phyloP scores from a whole-genome alignment of 1,284 basidiomycete species.

The Flammula alnicola region DNA sequence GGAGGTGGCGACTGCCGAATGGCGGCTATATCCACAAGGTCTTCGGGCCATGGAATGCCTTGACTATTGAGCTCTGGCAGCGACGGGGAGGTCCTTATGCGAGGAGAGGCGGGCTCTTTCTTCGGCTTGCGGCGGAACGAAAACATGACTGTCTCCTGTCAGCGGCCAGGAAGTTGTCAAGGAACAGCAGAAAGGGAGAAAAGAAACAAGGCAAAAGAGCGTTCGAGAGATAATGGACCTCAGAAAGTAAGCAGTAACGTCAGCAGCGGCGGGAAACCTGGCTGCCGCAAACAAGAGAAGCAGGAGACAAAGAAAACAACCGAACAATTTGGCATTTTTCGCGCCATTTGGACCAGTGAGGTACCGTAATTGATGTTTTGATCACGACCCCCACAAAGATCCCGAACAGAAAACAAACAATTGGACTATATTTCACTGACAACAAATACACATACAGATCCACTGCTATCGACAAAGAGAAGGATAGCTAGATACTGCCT shows the following conservation, averaged over 20 bases:
- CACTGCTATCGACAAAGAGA: constrained; percentile 30
- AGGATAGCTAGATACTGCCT: constrained; percentile 32
- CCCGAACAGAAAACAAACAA: constrained; percentile 16
- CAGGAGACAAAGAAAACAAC: constrained; percentile 22
- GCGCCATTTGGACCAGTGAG: constrained; percentile 13
- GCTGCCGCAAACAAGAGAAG: constrained; percentile 20
- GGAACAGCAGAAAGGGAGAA: constrained; percentile 19
- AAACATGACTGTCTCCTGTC: constrained; percentile 57
- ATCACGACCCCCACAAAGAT: constrained; percentile 21
- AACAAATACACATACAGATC: constrained; percentile 38
- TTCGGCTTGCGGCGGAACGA: constrained; percentile 74
- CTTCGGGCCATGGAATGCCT: constrained; percentile 80
- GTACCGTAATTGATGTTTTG: constrained; percentile 12
- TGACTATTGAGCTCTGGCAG: constrained; percentile 73
- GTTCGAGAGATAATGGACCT: constrained; percentile 19
- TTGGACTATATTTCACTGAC: constrained; percentile 22
- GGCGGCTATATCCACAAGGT: constrained; percentile 70
- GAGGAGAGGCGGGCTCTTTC: constrained; percentile 51
- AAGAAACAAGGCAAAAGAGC: constrained; percentile 21
- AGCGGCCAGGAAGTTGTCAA: constrained; percentile 17
- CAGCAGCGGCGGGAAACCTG: constrained; percentile 14
- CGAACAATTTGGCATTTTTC: constrained; percentile 8
- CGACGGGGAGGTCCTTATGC: constrained; percentile 69
- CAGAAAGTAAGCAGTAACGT: constrained; percentile 8
- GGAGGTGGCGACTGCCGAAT: constrained; percentile 52